Evolutionary conservation across 768 basidiomycete genomes (phyloP).

Genomic region (Lentinula boryana): DNA sequence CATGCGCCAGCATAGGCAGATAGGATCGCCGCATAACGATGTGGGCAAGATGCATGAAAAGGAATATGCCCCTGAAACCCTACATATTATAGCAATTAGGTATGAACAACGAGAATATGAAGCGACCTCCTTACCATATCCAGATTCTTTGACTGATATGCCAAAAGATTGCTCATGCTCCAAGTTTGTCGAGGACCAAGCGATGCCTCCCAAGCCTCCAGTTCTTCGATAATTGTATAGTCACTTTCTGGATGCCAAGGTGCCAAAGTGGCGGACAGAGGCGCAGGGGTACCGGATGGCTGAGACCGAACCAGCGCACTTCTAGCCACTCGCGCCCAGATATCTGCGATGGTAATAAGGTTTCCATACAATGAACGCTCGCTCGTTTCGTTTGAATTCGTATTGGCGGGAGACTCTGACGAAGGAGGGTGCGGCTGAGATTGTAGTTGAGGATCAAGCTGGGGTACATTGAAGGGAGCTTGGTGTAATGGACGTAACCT

Average conservation of each 20-base stretch:
- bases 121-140: constrained; percentile 5
- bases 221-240: constrained; percentile 1
- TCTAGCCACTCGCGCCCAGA: constrained; percentile 11
- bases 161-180: constrained; percentile 10
- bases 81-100: neutral
- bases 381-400: neutral
- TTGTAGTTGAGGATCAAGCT: constrained; percentile 9
- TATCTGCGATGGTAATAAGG: constrained; percentile 6
- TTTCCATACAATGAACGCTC: constrained; percentile 9
- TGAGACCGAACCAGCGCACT: constrained; percentile 6
- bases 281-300: neutral
- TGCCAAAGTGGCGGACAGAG: neutral
- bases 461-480: constrained; percentile 7
- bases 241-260: constrained; percentile 10
- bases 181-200: constrained; percentile 8
- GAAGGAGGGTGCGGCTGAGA: neutral
- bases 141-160: constrained; percentile 7
- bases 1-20: constrained; percentile 8
- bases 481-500: neutral
- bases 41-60: constrained; percentile 8
- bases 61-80: constrained; percentile 9
- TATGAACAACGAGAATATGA: neutral
- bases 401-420: neutral
- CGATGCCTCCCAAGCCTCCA: constrained; percentile 7
- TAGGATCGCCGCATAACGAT: constrained; percentile 10